Evolutionary conservation across 352 stramenopile genomes (phyloP), one percentile per base, ranked within the genome.

Genomic region (Stephanocyclus meneghinianus): DNA sequence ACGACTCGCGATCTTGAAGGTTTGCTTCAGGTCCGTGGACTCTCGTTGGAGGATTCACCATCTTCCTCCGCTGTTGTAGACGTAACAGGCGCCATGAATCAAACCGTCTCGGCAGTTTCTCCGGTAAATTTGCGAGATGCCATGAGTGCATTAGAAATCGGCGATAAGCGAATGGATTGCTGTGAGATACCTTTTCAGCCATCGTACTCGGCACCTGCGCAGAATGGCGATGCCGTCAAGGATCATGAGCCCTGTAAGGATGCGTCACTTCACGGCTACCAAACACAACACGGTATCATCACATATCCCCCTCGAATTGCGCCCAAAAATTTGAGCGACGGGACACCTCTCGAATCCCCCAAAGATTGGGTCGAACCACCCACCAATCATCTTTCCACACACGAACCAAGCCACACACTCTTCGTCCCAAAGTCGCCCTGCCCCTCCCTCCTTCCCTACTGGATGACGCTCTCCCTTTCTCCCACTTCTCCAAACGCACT

Each of bases 161-260:
- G 97, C 90, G 95, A 98, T 76, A 87, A 87, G 6, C 97, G 96
- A 74, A 98, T 98, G 95, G 95, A 98, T 87, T 95, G 92, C 45
- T 96, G 95, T 76, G 84, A 93, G 68, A 79, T 93, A 73, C 80
- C 85, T 15, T 35, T 74, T 40, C 26, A 26, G 63, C 47, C 74
- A 11, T n/a, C 51, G 26, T 61, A 29, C 5, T 30, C 37, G 48
- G 15, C 18, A 13, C 10, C 10, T 11, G 10, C 13, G 15, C 21
- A 64, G 6, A 64, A 64, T n/a, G 29, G 15, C 2, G 2, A 42
- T 15, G 15, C 26, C 5, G 13, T 45, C 26, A 45, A 64, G 45
- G 6, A 26, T 15, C 11, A 37, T 30, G 15, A 42, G 2, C 21
- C 10, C 40, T 45, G 29, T 45, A 42, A 64, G 18, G 45, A 42